Conservation (phyloP, 2,329 filamentous ascomycete species). For the Coniochaeta prunicola region DNA sequence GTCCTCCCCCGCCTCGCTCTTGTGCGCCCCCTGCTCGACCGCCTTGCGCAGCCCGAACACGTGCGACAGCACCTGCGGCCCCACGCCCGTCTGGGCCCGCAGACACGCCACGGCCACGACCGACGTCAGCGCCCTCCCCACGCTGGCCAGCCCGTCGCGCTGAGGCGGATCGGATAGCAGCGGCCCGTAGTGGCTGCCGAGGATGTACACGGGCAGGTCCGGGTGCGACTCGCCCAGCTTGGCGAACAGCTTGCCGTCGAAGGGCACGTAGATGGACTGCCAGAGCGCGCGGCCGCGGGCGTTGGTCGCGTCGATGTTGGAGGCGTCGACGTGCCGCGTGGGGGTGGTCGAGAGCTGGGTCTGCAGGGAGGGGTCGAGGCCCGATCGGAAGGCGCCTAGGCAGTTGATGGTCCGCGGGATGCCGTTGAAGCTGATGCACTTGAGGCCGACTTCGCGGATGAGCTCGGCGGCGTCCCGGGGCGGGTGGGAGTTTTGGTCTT, state of each 20-base stretch:
- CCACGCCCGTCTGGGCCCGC: constrained; percentile 73
- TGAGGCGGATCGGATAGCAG: constrained; percentile 61
- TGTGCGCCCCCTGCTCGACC: constrained; percentile 56
- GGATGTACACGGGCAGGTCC: constrained; percentile 73
- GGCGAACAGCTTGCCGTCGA: constrained; percentile 61
- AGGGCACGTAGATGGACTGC: constrained; percentile 70
- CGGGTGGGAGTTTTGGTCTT: constrained; percentile 9
- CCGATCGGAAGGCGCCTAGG: constrained; percentile 61
- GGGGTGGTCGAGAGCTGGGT: constrained; percentile 46
- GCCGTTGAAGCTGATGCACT: constrained; percentile 74
- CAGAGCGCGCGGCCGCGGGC: constrained; percentile 59
- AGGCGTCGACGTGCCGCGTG: constrained; percentile 42
- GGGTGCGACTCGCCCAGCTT: constrained; percentile 72
- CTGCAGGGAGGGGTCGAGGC: constrained; percentile 50
- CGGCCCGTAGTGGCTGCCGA: constrained; percentile 66
- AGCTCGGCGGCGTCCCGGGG: constrained; percentile 54
- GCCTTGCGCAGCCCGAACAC: constrained; percentile 75
- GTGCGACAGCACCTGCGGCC: constrained; percentile 74
- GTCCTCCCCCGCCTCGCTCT: constrained; percentile 18
- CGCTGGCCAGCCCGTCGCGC: constrained; percentile 37
- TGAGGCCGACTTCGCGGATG: constrained; percentile 68
- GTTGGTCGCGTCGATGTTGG: constrained; percentile 48
- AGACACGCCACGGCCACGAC: constrained; percentile 69
- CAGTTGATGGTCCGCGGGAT: constrained; percentile 81
- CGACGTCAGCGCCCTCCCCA: constrained; percentile 66